Conservation (phyloP, 106 monocot genomes). For the Dendrobium catenatum region DNA sequence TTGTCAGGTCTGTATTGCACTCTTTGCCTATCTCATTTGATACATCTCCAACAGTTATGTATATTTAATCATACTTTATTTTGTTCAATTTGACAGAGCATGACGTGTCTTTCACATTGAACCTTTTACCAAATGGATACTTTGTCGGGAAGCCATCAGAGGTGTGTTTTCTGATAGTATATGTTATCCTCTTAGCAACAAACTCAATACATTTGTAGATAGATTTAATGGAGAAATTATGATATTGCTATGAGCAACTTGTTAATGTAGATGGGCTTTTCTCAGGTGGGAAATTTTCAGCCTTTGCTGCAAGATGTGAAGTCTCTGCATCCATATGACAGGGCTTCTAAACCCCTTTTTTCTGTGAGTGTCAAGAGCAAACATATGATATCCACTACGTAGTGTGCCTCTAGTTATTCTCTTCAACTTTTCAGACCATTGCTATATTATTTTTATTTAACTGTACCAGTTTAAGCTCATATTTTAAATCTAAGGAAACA, state of each 20-base stretch:
- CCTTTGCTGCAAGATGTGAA: constrained; percentile 40
- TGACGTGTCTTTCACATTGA: constrained; percentile 66
- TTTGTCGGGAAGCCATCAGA: constrained; percentile 45
- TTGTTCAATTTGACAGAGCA: constrained; percentile 27
- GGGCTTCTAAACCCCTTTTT: constrained; percentile 47
- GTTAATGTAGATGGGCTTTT: constrained; percentile 6
- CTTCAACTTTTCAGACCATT: not conserved
- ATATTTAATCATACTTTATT: not conserved
- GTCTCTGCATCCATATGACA: constrained; percentile 66
- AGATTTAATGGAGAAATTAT: not conserved
- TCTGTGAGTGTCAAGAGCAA: constrained; percentile 44
- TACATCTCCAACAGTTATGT: not conserved
- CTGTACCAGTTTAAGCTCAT: not conserved
- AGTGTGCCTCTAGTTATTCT: not conserved
- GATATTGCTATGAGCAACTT: not conserved
- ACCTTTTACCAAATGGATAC: constrained; percentile 53
- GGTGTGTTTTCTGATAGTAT: constrained; percentile 27
- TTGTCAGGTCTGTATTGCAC: not conserved
- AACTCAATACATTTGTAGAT: not conserved
- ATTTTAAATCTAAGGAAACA: not conserved
- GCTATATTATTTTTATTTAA: not conserved
- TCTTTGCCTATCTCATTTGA: not conserved
- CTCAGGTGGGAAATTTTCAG: constrained; percentile 32
- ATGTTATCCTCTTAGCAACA: not conserved
- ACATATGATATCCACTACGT: not conserved